Evolutionary conservation across 495 filamentous ascomycete species (phyloP), one percentile per base, ranked within the genome.

Genomic region (Collariella sp.): DNA sequence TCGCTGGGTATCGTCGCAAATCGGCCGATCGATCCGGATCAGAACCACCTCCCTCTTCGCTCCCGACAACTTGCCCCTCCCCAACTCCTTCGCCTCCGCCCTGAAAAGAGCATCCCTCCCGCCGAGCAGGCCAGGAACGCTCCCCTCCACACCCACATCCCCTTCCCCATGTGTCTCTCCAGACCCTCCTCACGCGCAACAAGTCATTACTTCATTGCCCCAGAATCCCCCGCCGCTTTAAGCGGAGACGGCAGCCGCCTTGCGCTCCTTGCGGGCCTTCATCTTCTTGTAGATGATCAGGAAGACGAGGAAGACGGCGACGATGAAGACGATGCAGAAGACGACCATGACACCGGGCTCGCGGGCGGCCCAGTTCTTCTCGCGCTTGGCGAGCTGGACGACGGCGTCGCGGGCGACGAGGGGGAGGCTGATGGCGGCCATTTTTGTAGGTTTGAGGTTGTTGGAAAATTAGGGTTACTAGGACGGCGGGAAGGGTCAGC

Each of bases 271-370:
- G 57, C 71, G 67, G 50, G 67, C 70, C 3, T 62, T 46, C 7
- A 76, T 5, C 59, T 62, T 61, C 65, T 72, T 76, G 56, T 67
- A 65, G 59, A 80, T 69, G 62, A 67, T 70, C 31, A 83, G 66
- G 12, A 50, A 50, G 42, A 75, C 54, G 38, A 83, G 61, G 50
- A 75, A 70, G 52, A 74, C 54, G 42, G 44, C 72, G 61, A 83
- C 76, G 46, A 79, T 57, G 61, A 72, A 77, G 56, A 82, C 71
- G 55, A 83, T 77, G 62, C 72, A 77, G 72, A 83, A 81, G 43
- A 82, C 79, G 59, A 79, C 70, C 40, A 81, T 72, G 58, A 81
- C 78, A 66, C 79, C 80, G 19, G 72, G 64, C 65, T 82, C 75
- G 44, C 69, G 56, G 26, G 55, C 33, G 35, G 77, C 66, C 68